phyloP scores from a whole-genome alignment of 495 filamentous ascomycete genomes.

The Podospora pseudoanserina region DNA sequence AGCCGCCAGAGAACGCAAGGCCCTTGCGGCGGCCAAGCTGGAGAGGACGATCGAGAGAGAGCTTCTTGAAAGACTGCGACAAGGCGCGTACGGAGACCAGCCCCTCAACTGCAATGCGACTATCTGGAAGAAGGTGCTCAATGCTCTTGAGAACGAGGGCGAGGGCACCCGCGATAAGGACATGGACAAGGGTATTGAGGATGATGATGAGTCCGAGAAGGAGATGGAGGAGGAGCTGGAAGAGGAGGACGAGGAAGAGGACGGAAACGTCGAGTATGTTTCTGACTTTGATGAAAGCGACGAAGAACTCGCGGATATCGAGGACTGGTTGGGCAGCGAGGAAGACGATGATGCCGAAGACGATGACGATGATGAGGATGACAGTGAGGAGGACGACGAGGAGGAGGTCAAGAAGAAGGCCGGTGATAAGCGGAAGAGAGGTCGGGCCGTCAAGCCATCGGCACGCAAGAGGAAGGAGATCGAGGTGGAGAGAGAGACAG shows the following conservation, averaged over 20 bases:
- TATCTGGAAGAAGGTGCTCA: conserved; percentile 97
- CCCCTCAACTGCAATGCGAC: conserved; percentile 89
- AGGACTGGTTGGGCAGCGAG: conserved; percentile 51
- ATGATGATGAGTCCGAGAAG: conserved; percentile 63
- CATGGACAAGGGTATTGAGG: conserved; percentile 77
- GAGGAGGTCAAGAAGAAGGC: conserved; percentile 44
- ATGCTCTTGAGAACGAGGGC: conserved; percentile 79
- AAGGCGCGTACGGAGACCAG: conserved; percentile 91
- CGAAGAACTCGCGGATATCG: conserved; percentile 49
- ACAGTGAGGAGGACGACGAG: conserved; percentile 38
- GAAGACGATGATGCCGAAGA: conserved; percentile 47
- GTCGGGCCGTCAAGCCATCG: conserved; percentile 51
- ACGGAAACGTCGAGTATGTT: conserved; percentile 84
- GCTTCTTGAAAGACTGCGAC: conserved; percentile 83
- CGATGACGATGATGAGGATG: conserved; percentile 46
- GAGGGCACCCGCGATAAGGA: conserved; percentile 84
- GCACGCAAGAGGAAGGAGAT: conserved; percentile 69
- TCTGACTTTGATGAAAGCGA: conserved; percentile 54
- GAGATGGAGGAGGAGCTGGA: conserved; percentile 66
- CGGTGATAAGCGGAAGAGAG: conserved; percentile 68
- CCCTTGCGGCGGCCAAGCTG: conserved; percentile 88
- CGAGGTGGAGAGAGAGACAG: conserved; percentile 65
- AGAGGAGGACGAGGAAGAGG: conserved; percentile 61
- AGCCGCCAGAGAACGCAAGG: conserved; percentile 88
- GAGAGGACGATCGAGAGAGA: conserved; percentile 96